These are phyloP conservation scores for Silene latifolia DNA, from an alignment of 148 eudicot species.

Conservation along the genomic window DNA sequence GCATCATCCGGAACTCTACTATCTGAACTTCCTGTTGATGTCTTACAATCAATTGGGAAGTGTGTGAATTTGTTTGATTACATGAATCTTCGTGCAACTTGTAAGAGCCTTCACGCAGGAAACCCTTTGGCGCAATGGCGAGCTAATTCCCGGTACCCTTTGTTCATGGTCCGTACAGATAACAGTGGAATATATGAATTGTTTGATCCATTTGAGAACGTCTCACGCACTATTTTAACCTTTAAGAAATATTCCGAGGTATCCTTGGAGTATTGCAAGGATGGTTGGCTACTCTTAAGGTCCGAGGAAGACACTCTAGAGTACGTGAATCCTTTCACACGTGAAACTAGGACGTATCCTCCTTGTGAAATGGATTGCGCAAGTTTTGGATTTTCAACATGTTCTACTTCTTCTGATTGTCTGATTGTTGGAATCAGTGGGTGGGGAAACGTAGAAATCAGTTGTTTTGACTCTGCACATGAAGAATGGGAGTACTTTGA, in stretches of 20 bases:
- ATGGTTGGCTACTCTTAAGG: background rate
- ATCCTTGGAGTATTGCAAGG: background rate
- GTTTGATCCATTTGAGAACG: no score
- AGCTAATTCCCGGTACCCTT: background rate
- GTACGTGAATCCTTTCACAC: background rate
- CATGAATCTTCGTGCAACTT: conserved; percentile 2
- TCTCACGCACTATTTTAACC: no score
- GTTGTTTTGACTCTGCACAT: background rate
- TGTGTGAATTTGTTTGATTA: conserved; percentile 9
- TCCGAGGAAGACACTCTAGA: background rate
- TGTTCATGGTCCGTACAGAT: background rate
- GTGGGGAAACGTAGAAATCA: no score
- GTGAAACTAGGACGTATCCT: background rate
- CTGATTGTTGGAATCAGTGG: background rate
- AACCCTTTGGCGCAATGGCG: background rate
- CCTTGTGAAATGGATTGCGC: background rate
- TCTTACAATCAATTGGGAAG: background rate
- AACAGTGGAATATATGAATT: background rate
- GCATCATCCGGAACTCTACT: background rate
- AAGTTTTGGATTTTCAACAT: conserved; percentile 9
- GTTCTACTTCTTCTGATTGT: conserved; percentile 15
- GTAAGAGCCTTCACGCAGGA: background rate
- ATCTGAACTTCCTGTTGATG: background rate
- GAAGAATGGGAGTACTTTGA: background rate
- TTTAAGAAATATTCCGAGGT: background rate